Base-by-base conservation (phyloP, 1,284 basidiomycete species). In the Cryptococcus sp. region DNA sequence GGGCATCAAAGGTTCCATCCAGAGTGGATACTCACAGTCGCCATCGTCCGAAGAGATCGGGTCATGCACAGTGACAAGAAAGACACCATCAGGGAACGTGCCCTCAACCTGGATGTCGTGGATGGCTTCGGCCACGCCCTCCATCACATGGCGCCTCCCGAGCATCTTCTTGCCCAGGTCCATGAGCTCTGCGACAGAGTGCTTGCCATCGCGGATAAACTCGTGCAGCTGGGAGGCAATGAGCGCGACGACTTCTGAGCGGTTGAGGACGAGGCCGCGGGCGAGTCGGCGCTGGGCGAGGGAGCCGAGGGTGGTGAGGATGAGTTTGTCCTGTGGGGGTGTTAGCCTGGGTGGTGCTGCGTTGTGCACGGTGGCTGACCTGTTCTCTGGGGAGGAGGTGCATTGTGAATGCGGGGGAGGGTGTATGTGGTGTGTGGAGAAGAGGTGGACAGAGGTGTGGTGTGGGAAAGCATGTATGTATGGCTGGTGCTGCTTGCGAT, bases 241-340 rank as follows among this genome's bases (percentile, higher is more conserved):
- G 33, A 99, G 83, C 0, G 91, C 93, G 13, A 87, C 85, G 0
- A 92, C 87, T 78, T 99, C 96, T 9, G 88, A 83, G 61, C 85
- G 80, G 78, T 98, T 98, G 50, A 98, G 83, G 42, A 83, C 82
- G 35, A 95, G 74, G 9, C 95, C 96, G 21, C 95, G 83, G 5
- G 95, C 94, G 9, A 99, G 85, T 23, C 96, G 87, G 68, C 91
- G 88, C 78, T 98, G 95, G 2, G 96, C 93, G 8, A 98, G 83
- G 57, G 83, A 84, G 18, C 93, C 93, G 24, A 88, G 84, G 82
- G 90, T 70, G 42, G 73, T 62, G 45, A 80, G 63, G 37, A 80
- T 59, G 55, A 80, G 73, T 59, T 80, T 80, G 70, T 80, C 79
- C 76, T 78, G 60, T 11, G 16, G 12, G n/a, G 6, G n/a, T 18